Evolutionary conservation across 805 yeast species (phyloP).

Genomic region (Wickerhamiella lipophila): DNA sequence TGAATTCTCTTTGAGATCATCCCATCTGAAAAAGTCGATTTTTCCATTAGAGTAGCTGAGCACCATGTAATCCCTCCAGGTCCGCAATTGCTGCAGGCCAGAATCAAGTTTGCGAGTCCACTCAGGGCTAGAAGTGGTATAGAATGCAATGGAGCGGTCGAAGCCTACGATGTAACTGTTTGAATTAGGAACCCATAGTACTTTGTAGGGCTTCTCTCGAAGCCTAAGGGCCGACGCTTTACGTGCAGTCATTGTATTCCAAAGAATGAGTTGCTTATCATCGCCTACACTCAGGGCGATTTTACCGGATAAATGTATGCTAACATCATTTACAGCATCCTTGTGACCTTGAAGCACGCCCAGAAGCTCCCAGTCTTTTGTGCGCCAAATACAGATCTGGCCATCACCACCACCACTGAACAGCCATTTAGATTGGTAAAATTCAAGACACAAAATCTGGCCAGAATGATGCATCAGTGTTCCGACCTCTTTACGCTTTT

Average conservation of each 20-base stretch:
- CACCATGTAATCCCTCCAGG: slow-evolving; percentile 40
- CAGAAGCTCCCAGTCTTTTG: slow-evolving; percentile 91
- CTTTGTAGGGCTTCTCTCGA: slow-evolving; percentile 21
- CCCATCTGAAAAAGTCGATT: slow-evolving; percentile 40
- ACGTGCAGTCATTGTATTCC: slow-evolving; percentile 95
- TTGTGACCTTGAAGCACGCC: slow-evolving; percentile 82
- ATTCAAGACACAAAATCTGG: slow-evolving; percentile 62
- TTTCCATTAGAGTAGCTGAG: slow-evolving; percentile 63
- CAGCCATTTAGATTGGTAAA: slow-evolving; percentile 59
- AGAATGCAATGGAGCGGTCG: slow-evolving; percentile 49
- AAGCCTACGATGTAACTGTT: slow-evolving; percentile 65
- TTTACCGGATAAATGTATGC: slow-evolving; percentile 81
- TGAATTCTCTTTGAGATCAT: slow-evolving; percentile 22
- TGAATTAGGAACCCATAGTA: slow-evolving; percentile 53
- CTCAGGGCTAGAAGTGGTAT: slow-evolving; percentile 49
- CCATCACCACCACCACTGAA: slow-evolving; percentile 88
- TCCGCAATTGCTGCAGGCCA: slow-evolving; percentile 57
- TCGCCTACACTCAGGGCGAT: slow-evolving; percentile 81
- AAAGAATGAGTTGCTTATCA: slow-evolving; percentile 71
- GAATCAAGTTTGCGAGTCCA: slow-evolving; percentile 33
- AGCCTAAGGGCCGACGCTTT: slow-evolving; percentile 73
- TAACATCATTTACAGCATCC: slow-evolving; percentile 69
- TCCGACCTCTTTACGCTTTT: slow-evolving; percentile 86
- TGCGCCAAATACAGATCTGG: slow-evolving; percentile 80
- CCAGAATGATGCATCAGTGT: slow-evolving; percentile 83